These are phyloP conservation scores for Phycomyces nitens DNA, from an alignment of 192 early-diverging fungal species.

Conservation along the genomic window DNA sequence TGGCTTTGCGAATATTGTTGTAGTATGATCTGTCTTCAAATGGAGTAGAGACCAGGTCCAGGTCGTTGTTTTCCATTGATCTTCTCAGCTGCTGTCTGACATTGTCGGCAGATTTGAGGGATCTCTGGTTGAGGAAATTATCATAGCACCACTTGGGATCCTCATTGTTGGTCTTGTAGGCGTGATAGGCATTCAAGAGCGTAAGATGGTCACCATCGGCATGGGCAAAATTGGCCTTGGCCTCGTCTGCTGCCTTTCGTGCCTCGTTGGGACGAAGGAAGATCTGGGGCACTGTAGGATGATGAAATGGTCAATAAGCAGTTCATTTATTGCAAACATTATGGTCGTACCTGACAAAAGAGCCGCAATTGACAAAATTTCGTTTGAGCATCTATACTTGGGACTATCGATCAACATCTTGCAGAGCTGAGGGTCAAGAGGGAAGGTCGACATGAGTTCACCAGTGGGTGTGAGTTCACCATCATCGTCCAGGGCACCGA, in stretches of 20 bases:
- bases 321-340: not conserved
- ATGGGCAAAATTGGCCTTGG: constrained; percentile 92
- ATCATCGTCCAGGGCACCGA: constrained; percentile 93
- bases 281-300: constrained; percentile 67
- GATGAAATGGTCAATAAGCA: not conserved
- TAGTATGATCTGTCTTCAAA: constrained; percentile 77
- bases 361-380: constrained; percentile 92
- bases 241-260: constrained; percentile 82
- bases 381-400: constrained; percentile 85
- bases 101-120: constrained; percentile 88
- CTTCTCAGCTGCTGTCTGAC: constrained; percentile 86
- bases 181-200: constrained; percentile 94
- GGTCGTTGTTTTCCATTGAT: constrained; percentile 69
- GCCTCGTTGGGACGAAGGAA: constrained; percentile 92
- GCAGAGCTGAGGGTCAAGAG: constrained; percentile 92
- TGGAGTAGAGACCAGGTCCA: constrained; percentile 66
- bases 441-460: constrained; percentile 90
- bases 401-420: constrained; percentile 90
- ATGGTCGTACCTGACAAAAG: constrained; percentile 56
- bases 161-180: constrained; percentile 66
- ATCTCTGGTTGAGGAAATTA: constrained; percentile 88
- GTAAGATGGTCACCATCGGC: constrained; percentile 95
- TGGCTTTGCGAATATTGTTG: constrained; percentile 83
- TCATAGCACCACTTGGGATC: constrained; percentile 90
- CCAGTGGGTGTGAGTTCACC: constrained; percentile 87